phyloP scores from a whole-genome alignment of 179 eudicot genomes.

The Heliamphora ciliata region DNA sequence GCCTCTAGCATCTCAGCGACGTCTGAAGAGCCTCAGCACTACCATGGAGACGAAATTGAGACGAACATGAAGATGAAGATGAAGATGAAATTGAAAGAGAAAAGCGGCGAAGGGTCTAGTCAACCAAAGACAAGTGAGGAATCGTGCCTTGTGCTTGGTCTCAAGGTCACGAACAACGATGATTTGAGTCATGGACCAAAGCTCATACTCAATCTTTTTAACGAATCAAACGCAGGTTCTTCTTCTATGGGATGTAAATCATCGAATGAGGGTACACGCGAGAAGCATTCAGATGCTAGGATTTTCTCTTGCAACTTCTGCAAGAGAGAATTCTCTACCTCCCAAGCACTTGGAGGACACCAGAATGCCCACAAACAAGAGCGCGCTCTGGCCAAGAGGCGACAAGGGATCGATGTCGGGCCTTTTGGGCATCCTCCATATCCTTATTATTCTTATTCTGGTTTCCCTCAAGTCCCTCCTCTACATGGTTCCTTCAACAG shows the following conservation, averaged over 20 bases:
- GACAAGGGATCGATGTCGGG: background rate
- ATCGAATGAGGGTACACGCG: background rate
- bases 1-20: conserved; percentile 5
- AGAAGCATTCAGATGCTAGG: background rate
- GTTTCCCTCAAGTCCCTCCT: background rate
- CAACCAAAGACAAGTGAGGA: background rate
- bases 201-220: background rate
- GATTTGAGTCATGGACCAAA: background rate
- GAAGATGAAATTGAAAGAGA: background rate
- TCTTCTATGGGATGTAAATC: background rate
- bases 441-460: background rate
- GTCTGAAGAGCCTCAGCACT: background rate
- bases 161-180: background rate
- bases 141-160: background rate
- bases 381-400: conserved; percentile 9
- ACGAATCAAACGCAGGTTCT: background rate
- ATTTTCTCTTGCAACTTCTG: conserved; percentile 3
- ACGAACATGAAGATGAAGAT: background rate
- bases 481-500: background rate
- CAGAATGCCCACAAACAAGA: conserved; percentile 16
- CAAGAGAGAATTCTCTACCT: conserved; percentile 14
- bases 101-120: background rate
- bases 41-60: background rate
- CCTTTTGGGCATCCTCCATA: background rate
- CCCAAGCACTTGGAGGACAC: conserved; percentile 12